phyloP scores from a whole-genome alignment of 2,329 filamentous ascomycete genomes.

The Hypoxylon sp. region DNA sequence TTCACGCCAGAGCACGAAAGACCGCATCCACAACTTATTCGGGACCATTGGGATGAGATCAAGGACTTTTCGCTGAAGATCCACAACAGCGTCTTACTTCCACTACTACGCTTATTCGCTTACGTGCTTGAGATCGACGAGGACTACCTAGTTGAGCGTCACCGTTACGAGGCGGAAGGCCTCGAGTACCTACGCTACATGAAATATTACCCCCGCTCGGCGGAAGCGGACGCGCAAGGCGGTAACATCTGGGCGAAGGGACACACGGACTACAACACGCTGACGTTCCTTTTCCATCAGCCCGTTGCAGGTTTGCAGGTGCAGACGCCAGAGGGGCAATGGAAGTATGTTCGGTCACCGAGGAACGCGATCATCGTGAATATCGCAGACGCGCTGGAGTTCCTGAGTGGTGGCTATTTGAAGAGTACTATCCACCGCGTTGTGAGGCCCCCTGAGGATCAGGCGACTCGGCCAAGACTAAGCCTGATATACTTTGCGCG shows the following conservation, averaged over 20 bases:
- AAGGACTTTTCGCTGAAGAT: slow-evolving; percentile 43
- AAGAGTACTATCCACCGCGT: slow-evolving; percentile 48
- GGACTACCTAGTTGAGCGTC: slow-evolving; percentile 43
- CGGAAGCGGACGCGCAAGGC: slow-evolving; percentile 35
- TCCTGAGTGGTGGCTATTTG: slow-evolving; percentile 53
- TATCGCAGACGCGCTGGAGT: slow-evolving; percentile 61
- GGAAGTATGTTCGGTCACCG: slow-evolving; percentile 49
- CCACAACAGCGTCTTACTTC: slow-evolving; percentile 37
- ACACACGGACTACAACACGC: slow-evolving; percentile 49
- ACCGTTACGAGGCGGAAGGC: slow-evolving; percentile 46
- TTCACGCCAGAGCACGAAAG: slow-evolving; percentile 46
- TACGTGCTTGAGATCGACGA: slow-evolving; percentile 46
- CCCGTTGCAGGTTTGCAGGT: slow-evolving; percentile 67
- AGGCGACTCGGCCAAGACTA: slow-evolving; percentile 37
- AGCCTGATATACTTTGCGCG: slow-evolving; percentile 48
- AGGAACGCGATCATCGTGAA: slow-evolving; percentile 61
- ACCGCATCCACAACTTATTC: slow-evolving; percentile 44
- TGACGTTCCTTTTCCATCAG: slow-evolving; percentile 68
- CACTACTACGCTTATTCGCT: slow-evolving; percentile 30
- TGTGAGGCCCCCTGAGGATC: slow-evolving; percentile 43
- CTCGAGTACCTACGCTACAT: slow-evolving; percentile 49
- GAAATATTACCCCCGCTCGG: slow-evolving; percentile 45
- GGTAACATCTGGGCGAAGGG: slow-evolving; percentile 46
- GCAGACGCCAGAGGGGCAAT: slow-evolving; percentile 56
- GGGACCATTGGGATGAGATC: slow-evolving; percentile 46